These are phyloP conservation scores for Asclepias syriaca DNA, from an alignment of 257 asterid species.

Conservation along the genomic window DNA sequence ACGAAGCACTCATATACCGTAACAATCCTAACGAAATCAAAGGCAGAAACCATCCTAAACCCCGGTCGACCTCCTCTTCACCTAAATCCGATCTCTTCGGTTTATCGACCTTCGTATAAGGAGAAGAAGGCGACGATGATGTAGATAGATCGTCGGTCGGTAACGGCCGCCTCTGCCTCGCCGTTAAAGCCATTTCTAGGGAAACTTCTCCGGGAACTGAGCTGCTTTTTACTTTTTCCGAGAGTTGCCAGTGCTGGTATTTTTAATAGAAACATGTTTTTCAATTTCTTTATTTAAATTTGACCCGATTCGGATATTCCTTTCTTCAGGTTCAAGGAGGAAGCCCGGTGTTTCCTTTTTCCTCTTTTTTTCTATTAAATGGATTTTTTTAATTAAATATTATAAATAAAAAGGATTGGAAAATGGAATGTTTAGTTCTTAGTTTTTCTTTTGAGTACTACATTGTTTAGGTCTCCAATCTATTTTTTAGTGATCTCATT, in stretches of 20 bases:
- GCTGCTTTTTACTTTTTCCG: neutral
- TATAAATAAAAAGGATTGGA: too few species aligned
- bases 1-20: constrained; percentile 87
- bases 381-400: too few species aligned
- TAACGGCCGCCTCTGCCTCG: constrained; percentile 82
- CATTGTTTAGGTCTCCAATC: too few species aligned
- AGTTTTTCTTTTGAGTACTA: too few species aligned
- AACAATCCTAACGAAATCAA: constrained; percentile 56
- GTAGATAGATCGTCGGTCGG: constrained; percentile 27
- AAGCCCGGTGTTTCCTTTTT: too few species aligned
- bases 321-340: constrained; percentile 15
- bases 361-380: too few species aligned
- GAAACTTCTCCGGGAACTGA: constrained; percentile 6
- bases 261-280: neutral
- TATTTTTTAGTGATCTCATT: too few species aligned
- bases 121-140: constrained; percentile 40
- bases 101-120: constrained; percentile 83
- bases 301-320: constrained; percentile 9
- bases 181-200: constrained; percentile 42
- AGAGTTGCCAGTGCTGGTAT: neutral
- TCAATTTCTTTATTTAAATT: neutral
- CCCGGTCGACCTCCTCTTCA: constrained; percentile 33
- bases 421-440: too few species aligned
- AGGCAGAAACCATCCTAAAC: constrained; percentile 79
- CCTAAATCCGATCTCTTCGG: constrained; percentile 44